Percentiles rank a stretch among this genome's conserved stretches.
phyloP scores from a whole-genome alignment of 2,329 filamentous ascomycete genomes.

The Sporothrix pallida region DNA sequence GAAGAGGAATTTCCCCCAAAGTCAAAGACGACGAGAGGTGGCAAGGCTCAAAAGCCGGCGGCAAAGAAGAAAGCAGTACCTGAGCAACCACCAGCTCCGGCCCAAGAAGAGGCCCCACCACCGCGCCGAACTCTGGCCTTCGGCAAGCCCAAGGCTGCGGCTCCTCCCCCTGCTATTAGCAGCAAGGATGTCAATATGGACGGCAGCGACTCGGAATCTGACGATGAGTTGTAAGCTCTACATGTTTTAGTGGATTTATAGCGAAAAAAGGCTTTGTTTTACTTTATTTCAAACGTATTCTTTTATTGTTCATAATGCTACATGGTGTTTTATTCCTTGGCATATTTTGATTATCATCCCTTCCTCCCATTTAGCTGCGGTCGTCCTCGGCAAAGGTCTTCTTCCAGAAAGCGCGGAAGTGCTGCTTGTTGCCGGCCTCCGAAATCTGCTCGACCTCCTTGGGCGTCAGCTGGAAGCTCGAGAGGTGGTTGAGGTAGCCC shows the following conservation, averaged over 20 bases:
- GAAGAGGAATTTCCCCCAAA: background rate
- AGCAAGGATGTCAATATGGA: conserved; percentile 33
- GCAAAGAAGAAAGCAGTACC: background rate
- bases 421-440: conserved; percentile 62
- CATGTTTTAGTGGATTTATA: background rate
- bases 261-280: background rate
- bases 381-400: conserved; percentile 60
- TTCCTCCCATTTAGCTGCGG: conserved; percentile 37
- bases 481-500: conserved; percentile 58
- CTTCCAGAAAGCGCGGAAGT: conserved; percentile 66
- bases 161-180: conserved; percentile 37
- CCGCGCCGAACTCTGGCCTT: conserved; percentile 40
- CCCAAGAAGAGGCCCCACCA: conserved; percentile 40
- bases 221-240: conserved; percentile 56
- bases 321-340: background rate
- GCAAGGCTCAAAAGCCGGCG: background rate
- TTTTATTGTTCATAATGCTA: background rate
- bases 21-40: background rate
- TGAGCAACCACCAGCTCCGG: background rate
- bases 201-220: conserved; percentile 59
- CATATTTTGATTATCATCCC: background rate
- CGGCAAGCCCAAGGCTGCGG: conserved; percentile 29
- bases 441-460: conserved; percentile 64
- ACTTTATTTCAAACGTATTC: background rate
- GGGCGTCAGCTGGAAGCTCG: conserved; percentile 63